Percentiles rank a stretch among this genome's conserved stretches.
These are phyloP conservation scores for Zymoseptoria brevis DNA, from an alignment of 2,329 filamentous ascomycete species.

Conservation along the genomic window DNA sequence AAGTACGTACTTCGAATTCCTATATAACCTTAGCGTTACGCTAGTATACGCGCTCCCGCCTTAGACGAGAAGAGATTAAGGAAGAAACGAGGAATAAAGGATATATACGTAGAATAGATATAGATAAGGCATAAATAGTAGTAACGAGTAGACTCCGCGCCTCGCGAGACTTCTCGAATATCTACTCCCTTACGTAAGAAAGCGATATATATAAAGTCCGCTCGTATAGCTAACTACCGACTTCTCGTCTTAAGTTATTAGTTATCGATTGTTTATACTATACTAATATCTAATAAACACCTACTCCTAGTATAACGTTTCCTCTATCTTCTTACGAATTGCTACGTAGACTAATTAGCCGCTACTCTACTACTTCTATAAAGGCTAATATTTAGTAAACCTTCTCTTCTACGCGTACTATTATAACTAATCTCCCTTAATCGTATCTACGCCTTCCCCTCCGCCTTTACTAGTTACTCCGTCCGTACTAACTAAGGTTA, in stretches of 20 bases:
- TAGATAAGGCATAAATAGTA: neutral
- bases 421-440: neutral
- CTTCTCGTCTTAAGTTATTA: neutral
- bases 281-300: neutral
- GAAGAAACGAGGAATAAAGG: neutral
- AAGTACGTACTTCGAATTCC: neutral
- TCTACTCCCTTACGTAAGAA: neutral
- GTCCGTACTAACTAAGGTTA: neutral
- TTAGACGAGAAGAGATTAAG: neutral
- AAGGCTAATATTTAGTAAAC: neutral
- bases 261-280: neutral
- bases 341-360: neutral
- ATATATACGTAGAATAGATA: too few species aligned
- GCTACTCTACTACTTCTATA: neutral
- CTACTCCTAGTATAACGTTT: neutral
- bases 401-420: neutral
- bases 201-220: neutral
- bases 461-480: neutral
- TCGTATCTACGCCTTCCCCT: neutral
- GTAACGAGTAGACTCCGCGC: too few species aligned
- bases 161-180: too few species aligned
- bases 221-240: neutral
- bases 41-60: neutral
- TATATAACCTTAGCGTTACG: neutral
- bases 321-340: neutral